phyloP scores from a whole-genome alignment of 2,329 filamentous ascomycete species.

The Colletotrichum higginsianum region DNA sequence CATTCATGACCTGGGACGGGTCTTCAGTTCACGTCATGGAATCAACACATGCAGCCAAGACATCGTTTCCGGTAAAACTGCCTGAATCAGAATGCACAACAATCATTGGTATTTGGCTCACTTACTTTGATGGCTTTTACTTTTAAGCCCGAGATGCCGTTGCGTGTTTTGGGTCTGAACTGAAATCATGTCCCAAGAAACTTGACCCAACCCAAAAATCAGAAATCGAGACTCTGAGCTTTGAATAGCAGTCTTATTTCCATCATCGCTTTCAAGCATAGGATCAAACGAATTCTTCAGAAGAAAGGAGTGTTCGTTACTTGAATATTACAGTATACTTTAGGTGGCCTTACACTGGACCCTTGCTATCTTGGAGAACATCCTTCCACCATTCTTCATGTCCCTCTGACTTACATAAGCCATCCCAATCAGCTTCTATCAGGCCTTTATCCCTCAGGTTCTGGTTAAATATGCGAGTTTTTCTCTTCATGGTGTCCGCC shows the following conservation, averaged over 20 bases:
- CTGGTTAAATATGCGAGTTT: constrained; percentile 32
- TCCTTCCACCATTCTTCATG: constrained; percentile 50
- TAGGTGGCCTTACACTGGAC: neutral
- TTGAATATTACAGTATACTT: too few relatives aligned
- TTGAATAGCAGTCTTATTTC: too few relatives aligned
- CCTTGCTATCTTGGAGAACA: constrained; percentile 50
- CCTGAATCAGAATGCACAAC: neutral
- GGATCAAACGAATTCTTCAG: too few relatives aligned
- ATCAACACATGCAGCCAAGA: neutral
- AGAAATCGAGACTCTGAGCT: too few relatives aligned
- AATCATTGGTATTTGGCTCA: neutral
- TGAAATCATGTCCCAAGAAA: too few relatives aligned
- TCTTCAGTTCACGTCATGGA: neutral
- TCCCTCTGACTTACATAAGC: constrained; percentile 46
- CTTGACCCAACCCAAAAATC: too few relatives aligned
- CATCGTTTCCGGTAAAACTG: neutral
- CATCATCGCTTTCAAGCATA: too few relatives aligned
- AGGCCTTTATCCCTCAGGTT: constrained; percentile 11
- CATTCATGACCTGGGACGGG: too few relatives aligned
- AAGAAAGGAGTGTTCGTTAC: too few relatives aligned
- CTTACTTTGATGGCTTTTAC: neutral
- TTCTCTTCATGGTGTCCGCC: constrained; percentile 22
- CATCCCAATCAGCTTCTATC: constrained; percentile 37
- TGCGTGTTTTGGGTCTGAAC: neutral
- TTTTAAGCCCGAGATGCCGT: neutral